These are phyloP conservation scores for Austropuccinia psidii DNA, from an alignment of 1,284 basidiomycete species.

Conservation along the genomic window DNA sequence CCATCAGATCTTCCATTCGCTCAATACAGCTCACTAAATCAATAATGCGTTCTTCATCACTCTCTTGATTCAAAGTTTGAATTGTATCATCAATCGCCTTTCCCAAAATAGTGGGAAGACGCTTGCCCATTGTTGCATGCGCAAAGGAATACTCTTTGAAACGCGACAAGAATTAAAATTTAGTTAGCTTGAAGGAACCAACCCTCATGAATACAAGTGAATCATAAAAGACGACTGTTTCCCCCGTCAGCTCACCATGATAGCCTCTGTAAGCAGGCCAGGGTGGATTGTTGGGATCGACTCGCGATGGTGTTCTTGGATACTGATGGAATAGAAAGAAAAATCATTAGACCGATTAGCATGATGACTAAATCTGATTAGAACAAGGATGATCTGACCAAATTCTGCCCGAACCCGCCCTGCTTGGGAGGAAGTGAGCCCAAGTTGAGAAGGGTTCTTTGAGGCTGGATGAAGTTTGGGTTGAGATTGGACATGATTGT, in stretches of 20 bases:
- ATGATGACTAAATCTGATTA: not conserved
- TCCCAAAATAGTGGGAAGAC: slow-evolving; percentile 87
- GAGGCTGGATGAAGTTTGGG: slow-evolving; percentile 10
- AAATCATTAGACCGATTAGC: not conserved
- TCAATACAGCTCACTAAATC: slow-evolving; percentile 83
- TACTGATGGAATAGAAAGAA: slow-evolving; percentile 43
- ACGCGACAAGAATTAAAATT: not conserved
- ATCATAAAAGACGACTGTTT: not conserved
- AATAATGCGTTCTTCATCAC: slow-evolving; percentile 71
- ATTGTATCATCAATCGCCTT: slow-evolving; percentile 92
- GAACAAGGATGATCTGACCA: slow-evolving; percentile 16
- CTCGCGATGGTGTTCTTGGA: slow-evolving; percentile 52
- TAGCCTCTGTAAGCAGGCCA: slow-evolving; percentile 62
- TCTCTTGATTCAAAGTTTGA: slow-evolving; percentile 76
- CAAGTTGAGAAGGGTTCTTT: slow-evolving; percentile 33
- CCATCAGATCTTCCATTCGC: slow-evolving; percentile 48
- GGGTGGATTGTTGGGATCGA: slow-evolving; percentile 84
- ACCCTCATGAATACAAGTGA: not conserved
- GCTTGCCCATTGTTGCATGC: slow-evolving; percentile 63
- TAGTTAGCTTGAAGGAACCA: not conserved
- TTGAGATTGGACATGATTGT: not conserved
- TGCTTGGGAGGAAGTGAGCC: slow-evolving; percentile 37
- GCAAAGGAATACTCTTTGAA: slow-evolving; percentile 43
- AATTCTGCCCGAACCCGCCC: slow-evolving; percentile 36
- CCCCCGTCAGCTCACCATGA: slow-evolving; percentile 53